Percentiles rank a stretch among this genome's conserved stretches.
phyloP scores from a whole-genome alignment of 495 filamentous ascomycete species.

The Haplographium delicatum region DNA sequence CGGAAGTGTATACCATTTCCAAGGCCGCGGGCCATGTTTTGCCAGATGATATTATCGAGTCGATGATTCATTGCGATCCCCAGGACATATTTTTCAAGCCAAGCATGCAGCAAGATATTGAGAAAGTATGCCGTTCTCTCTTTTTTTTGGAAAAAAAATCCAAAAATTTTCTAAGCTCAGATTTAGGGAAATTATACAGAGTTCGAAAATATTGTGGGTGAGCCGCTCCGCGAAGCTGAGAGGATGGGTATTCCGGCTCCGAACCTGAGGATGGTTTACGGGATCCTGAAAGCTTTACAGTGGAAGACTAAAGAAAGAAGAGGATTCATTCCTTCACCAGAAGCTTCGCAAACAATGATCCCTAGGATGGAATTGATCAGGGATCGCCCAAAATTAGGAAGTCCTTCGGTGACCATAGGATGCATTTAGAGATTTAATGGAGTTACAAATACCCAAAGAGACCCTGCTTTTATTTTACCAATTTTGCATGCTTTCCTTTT shows the following conservation, averaged over 20 bases:
- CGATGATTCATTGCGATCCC: constrained; percentile 37
- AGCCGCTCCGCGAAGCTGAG: constrained; percentile 44
- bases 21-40: constrained; percentile 33
- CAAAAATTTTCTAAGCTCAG: not conserved
- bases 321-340: constrained; percentile 27
- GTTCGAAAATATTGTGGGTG: constrained; percentile 48
- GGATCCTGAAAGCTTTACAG: constrained; percentile 38
- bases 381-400: no score
- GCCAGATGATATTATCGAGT: constrained; percentile 47
- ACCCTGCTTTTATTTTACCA: no score
- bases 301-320: constrained; percentile 32
- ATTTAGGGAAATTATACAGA: constrained; percentile 47
- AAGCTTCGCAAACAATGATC: no score
- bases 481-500: no score
- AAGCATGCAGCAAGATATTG: constrained; percentile 51
- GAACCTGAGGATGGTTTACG: constrained; percentile 39
- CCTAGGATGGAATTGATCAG: no score
- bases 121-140: constrained; percentile 25
- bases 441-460: no score
- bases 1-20: constrained; percentile 18
- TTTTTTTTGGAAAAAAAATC: not conserved
- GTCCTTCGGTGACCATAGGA: no score
- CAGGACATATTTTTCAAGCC: constrained; percentile 47
- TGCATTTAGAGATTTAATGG: no score
- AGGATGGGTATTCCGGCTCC: constrained; percentile 38